phyloP scores from a whole-genome alignment of 192 early-diverging fungal genomes.

The Gonapodya sp. region DNA sequence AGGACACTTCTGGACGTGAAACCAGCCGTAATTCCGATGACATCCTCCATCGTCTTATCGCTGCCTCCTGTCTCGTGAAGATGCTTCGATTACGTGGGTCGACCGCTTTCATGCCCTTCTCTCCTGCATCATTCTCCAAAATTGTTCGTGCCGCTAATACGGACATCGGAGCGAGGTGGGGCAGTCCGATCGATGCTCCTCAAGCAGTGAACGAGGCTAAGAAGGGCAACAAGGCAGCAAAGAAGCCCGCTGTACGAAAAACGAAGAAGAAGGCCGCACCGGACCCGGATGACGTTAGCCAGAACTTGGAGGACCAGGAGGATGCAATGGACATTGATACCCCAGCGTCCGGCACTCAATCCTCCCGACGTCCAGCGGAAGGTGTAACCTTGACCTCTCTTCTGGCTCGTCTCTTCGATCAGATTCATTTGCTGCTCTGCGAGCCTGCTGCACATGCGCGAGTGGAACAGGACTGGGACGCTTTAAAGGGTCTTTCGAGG shows the following conservation, averaged over 20 bases:
- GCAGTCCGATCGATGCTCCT: not conserved
- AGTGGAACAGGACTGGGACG: not conserved
- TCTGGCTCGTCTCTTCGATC: not conserved
- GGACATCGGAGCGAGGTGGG: not conserved
- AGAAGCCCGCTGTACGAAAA: not conserved
- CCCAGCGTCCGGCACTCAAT: not conserved
- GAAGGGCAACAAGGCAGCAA: not conserved
- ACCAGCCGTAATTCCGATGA: not conserved
- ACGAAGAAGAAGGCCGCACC: not conserved
- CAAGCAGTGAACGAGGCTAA: not conserved
- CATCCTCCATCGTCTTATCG: not conserved
- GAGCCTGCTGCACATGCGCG: not conserved
- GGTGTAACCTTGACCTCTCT: not conserved
- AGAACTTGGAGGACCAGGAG: not conserved
- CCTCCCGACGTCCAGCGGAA: not conserved
- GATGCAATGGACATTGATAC: not conserved
- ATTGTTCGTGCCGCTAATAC: not conserved
- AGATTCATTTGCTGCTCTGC: not conserved
- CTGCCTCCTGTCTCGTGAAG: not conserved
- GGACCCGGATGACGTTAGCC: not conserved
- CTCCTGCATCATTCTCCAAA: not conserved
- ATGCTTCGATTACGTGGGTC: not conserved
- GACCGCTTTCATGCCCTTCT: not conserved
- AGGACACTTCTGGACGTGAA: not conserved
- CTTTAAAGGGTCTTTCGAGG: not conserved